Evolutionary conservation across 2,329 filamentous ascomycete genomes (phyloP), one percentile per base, ranked within the genome.

Genomic region (Chalaropsis thielavioides): DNA sequence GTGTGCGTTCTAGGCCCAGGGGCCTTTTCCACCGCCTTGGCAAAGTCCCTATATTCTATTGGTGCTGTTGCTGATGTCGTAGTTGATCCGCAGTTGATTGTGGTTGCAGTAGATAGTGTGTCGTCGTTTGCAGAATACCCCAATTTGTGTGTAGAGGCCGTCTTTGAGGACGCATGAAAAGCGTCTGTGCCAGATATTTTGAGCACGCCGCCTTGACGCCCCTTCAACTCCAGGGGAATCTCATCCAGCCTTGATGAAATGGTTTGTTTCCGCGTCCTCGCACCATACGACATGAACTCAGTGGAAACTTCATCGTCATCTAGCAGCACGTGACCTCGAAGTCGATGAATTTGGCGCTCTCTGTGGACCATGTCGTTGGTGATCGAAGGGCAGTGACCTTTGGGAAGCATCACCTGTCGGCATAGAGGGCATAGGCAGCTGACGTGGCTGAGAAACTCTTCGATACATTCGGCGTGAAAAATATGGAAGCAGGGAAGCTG

Each of bases 371-470:
- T 95, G 17, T 82, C 81, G 70, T 95, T 94, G 4, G 90, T 95
- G 51, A 95, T 85, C 19, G 80, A 79, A 0, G 87, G 85, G 65
- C 83, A 85, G 70, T 83, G 83, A 0, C 89, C 76, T 70, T 73
- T 71, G 6, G 92, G 91, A 0, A 96, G 76, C 71, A 92, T 89
- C 61, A 83, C 89, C 67, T 86, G 83, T 73, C 96, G 96, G 78
- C 94, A 99, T 70, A 95, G 79, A 0, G 94, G 92, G 71, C 94
- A 99, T 1, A 96, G 79, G 19, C 89, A 95, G 72, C 89, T 95
- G 72, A 87, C 87, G 64, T 85, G 80, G 54, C 81, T 80, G 13
- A 97, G 78, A 70, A 94, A 96, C 24, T 86, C 82, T 71, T 97
- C 92, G 68, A 97, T 92, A 71, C 94, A 99, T 69, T 89, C 87